Base-by-base conservation (phyloP, 768 basidiomycete genomes). In the Pleurotus citrinopileatus region DNA sequence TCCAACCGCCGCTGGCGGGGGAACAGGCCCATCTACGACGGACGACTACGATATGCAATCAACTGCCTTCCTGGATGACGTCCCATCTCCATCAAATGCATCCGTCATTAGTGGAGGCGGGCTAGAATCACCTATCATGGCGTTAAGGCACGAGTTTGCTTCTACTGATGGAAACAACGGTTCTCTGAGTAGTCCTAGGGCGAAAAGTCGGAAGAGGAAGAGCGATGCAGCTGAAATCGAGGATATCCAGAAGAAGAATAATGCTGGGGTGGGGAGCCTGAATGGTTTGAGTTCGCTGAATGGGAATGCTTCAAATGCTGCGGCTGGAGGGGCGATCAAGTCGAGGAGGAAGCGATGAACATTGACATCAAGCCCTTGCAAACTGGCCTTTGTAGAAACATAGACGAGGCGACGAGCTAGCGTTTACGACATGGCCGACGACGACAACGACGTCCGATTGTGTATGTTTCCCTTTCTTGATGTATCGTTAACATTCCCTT, bases 201-300 rank as follows among this genome's bases (percentile, higher is more conserved):
- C 55, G 9, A 64, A 65, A 0, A 66, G 65, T 22, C 62, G 68
- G 57, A 76, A 76, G 57, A 67, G 76, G 46, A 78, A 78, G 62
- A 77, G 73, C 20, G 70, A 68, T 55, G 61, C 64, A 12, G 62
- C 55, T 54, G 53, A 62, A n/a, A 37, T 63, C 52, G 70, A 71
- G 2, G 40, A 37, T 32, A 43, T 44, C 28, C 28, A 50, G 27
- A 2, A 12, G 32, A 40, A 37, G 34, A 51, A 44, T 19, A 17
- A 7, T 22, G 43, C 19, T 8, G 20, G 22, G 22, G 22, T 22
- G 17, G 36, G 36, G 38, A 40, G 32, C n/a, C 9, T n/a, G 32
- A n/a, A 10, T 34, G 32, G 12, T 19, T 40, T 19, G 38, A n/a
- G 7, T 6, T 32, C 29, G 13, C 29, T 32, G 29, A 32, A 13